Percentiles rank a stretch among this genome's conserved stretches.
Conservation (phyloP, 1,284 basidiomycete genomes). For the Irpex lacteus region DNA sequence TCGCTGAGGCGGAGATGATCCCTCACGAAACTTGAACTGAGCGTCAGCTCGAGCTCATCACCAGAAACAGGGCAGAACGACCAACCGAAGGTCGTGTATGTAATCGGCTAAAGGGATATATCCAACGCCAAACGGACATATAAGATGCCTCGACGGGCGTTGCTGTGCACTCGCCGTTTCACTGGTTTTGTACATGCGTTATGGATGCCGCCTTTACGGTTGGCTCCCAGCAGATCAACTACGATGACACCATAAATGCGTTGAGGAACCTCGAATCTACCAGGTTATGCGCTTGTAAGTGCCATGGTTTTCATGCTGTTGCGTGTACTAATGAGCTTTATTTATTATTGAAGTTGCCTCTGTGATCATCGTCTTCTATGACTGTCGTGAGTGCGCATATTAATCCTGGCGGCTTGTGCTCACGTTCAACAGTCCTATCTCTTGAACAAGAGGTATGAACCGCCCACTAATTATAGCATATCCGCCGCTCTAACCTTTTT, state of each 20-base stretch:
- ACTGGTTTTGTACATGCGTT: not conserved
- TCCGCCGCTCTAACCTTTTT: not conserved
- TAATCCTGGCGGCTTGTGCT: not conserved
- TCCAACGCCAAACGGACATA: not conserved
- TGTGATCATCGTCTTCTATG: slow-evolving; percentile 25
- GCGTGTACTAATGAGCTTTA: not conserved
- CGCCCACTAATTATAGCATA: not conserved
- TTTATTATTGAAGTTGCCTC: slow-evolving; percentile 8
- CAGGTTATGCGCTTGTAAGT: slow-evolving; percentile 14
- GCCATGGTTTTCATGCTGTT: not conserved
- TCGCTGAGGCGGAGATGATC: not conserved
- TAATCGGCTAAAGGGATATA: not conserved
- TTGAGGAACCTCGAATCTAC: slow-evolving; percentile 5
- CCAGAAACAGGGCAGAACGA: not conserved
- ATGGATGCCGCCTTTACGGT: not conserved
- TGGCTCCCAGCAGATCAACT: not conserved
- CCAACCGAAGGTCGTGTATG: not conserved
- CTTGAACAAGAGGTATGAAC: slow-evolving; percentile 21
- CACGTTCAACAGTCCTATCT: slow-evolving; percentile 19
- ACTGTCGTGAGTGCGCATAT: slow-evolving; percentile 18
- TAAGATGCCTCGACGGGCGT: not conserved
- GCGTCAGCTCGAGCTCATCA: not conserved
- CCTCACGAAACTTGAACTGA: not conserved
- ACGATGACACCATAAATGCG: not conserved
- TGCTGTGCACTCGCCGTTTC: not conserved